A percentile compares a stretch with the other conserved stretches of the same genome.
These are phyloP conservation scores for Erythrophleum ivorense DNA, from an alignment of 331 rosid genomes.

Conservation along the genomic window DNA sequence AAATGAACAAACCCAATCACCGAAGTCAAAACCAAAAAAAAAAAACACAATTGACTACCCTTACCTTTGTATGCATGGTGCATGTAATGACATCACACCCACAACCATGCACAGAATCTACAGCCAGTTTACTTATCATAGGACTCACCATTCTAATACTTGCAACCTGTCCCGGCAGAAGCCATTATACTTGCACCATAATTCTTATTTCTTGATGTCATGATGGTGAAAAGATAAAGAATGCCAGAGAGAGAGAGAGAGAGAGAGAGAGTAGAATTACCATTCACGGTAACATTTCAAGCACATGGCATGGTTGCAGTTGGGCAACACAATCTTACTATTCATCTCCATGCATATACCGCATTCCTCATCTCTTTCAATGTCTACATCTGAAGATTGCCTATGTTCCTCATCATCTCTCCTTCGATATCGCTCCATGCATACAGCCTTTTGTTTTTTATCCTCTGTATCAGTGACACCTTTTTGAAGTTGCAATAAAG, in stretches of 20 bases:
- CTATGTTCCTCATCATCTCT: slow-evolving; percentile 71
- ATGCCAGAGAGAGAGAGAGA: not conserved
- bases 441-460: slow-evolving; percentile 82
- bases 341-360: slow-evolving; percentile 96
- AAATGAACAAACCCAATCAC: not conserved
- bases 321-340: slow-evolving; percentile 87
- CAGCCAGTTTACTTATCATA: slow-evolving; percentile 4
- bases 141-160: not conserved
- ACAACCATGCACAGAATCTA: slow-evolving; percentile 36
- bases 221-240: not conserved
- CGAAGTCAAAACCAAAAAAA: too few relatives aligned
- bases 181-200: slow-evolving; percentile 2
- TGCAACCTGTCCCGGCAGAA: not conserved
- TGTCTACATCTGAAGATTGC: slow-evolving; percentile 65
- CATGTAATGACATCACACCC: slow-evolving; percentile 23
- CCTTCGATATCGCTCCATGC: slow-evolving; percentile 82
- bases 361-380: slow-evolving; percentile 96
- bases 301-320: slow-evolving; percentile 95
- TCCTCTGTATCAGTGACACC: slow-evolving; percentile 88
- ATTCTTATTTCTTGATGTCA: slow-evolving; percentile 10
- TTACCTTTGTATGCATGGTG: slow-evolving; percentile 16
- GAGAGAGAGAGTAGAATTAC: slow-evolving; percentile 52
- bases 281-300: slow-evolving; percentile 93
- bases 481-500: slow-evolving; percentile 84
- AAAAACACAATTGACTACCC: not conserved